Conservation (phyloP, 2,329 filamentous ascomycete genomes). For the Fusarium paranaense region DNA sequence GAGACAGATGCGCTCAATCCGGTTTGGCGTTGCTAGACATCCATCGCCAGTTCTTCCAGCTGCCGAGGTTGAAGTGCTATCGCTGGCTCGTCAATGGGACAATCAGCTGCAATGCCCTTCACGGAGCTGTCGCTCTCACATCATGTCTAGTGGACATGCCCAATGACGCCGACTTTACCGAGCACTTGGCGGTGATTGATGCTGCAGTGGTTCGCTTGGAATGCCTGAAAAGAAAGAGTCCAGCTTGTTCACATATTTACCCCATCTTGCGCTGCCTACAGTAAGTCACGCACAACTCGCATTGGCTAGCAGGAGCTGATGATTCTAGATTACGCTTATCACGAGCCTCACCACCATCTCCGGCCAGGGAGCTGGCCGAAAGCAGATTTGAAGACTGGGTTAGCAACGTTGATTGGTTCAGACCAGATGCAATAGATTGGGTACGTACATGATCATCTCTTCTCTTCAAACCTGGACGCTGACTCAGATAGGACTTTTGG, state of each 20-base stretch:
- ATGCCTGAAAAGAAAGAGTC: constrained; percentile 6
- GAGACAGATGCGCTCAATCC: constrained; percentile 22
- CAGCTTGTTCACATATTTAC: constrained; percentile 22
- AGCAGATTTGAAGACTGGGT: constrained; percentile 27
- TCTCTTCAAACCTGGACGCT: not conserved
- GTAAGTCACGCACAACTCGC: not conserved
- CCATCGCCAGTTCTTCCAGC: constrained; percentile 26
- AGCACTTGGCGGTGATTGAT: constrained; percentile 10
- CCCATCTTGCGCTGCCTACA: constrained; percentile 22
- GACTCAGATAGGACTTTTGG: constrained; percentile 15
- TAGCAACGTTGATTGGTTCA: constrained; percentile 29
- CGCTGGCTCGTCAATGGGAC: constrained; percentile 28
- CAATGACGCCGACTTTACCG: not conserved
- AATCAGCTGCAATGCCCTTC: constrained; percentile 19
- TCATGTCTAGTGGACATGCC: constrained; percentile 28
- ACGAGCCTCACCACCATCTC: not conserved
- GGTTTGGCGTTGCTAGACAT: constrained; percentile 25
- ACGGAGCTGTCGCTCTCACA: constrained; percentile 29
- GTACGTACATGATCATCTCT: not conserved
- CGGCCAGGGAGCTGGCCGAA: not conserved
- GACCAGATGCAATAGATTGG: constrained; percentile 28
- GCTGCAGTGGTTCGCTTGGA: constrained; percentile 17
- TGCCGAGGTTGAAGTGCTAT: constrained; percentile 24
- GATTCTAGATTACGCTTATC: constrained; percentile 5
- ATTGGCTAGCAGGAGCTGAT: not conserved